phyloP scores from a whole-genome alignment of 2,329 filamentous ascomycete genomes.

The Paracorniculantispora psalliotae region DNA sequence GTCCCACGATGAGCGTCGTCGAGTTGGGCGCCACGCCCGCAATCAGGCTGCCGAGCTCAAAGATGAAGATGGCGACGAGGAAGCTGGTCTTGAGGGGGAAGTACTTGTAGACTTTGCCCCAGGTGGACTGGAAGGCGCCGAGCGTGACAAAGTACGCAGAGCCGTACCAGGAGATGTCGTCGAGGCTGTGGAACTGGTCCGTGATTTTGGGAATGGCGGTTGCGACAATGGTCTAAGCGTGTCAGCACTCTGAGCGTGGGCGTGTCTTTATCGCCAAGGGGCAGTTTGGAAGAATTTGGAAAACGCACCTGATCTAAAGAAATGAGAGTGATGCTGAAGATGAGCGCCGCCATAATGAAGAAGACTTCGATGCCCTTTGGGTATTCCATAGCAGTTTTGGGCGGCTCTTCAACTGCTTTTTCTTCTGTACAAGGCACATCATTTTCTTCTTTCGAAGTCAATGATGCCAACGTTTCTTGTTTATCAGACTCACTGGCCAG shows the following conservation, averaged over 20 bases:
- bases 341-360: background rate
- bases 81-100: slow-evolving; percentile 43
- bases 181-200: slow-evolving; percentile 36
- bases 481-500: too few species aligned
- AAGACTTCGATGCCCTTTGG: background rate
- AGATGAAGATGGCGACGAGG: slow-evolving; percentile 37
- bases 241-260: background rate
- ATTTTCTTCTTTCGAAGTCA: background rate
- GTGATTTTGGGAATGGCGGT: slow-evolving; percentile 46
- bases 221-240: slow-evolving; percentile 44
- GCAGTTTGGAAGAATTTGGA: too few species aligned
- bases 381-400: background rate
- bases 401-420: background rate
- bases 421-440: background rate
- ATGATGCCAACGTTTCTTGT: too few species aligned
- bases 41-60: slow-evolving; percentile 47
- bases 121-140: slow-evolving; percentile 32
- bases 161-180: slow-evolving; percentile 50
- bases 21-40: slow-evolving; percentile 27
- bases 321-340: background rate
- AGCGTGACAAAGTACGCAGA: slow-evolving; percentile 40
- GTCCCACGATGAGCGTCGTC: slow-evolving; percentile 17
- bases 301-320: background rate
- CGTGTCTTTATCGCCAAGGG: too few species aligned
- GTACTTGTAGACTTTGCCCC: slow-evolving; percentile 40